Evolutionary conservation across 192 early-diverging fungal species (phyloP), one percentile per base, ranked within the genome.

Genomic region (Backusella circina): DNA sequence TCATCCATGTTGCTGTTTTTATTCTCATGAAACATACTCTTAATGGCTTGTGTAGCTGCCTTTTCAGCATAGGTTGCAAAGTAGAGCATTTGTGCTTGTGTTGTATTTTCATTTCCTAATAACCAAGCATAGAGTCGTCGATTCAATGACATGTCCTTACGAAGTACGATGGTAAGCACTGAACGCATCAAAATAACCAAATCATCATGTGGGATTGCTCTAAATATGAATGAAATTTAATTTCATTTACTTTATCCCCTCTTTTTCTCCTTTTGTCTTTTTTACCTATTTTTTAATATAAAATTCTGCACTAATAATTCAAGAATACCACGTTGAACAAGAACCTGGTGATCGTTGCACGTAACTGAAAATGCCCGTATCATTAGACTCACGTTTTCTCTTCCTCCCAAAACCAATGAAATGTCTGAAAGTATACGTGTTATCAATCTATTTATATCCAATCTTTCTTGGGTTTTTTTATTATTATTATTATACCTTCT

Each of bases 111-210:
- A 36, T 66, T 85, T 16, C 94, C 93, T 41, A 93, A 77, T 10
- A 98, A 79, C 97, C 97, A 98, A 3, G 93, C 87, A 78, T 96
- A 97, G n/a, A 98, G 84, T 39, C 97, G 80, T 61, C 95, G 81
- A 74, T 96, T 98, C 16, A 98, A 86, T 26, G 96, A 96, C 94
- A 97, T 97, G 79, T 98, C 97, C 76, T 93, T 94, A 35, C 92
- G 83, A 67, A 97, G 74, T 9, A 97, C 94, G 18, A 97, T 96
- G 28, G 86, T 84, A 1, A 93, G 82, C 0, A 95, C 97, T 8
- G 91, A 84, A 18, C 86, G 85, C 65, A 94, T 86, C 47, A 98
- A 79, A 28, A 93, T 68, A 8, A 86, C 84, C 38, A 91, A 69
- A 70, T 97, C 95, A 21, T 88, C 83, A 30, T 86, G 79, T n/a